Evolutionary conservation across 371 early-diverging fungal species (phyloP).

Genomic region (Circinella umbellata): DNA sequence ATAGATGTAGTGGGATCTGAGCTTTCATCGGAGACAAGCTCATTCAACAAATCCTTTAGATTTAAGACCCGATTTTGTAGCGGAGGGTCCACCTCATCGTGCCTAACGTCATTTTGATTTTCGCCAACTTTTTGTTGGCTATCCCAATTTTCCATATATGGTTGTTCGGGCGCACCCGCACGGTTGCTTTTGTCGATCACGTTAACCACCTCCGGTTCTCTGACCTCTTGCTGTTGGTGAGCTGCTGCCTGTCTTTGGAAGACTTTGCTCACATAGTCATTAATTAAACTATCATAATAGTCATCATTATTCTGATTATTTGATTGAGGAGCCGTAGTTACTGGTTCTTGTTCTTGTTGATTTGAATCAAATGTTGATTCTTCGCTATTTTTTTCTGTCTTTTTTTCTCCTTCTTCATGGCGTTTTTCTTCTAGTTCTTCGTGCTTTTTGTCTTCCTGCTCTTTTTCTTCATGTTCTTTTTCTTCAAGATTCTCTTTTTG

Average conservation of each 20-base stretch:
- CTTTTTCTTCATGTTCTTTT: conserved; percentile 13
- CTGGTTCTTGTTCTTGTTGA: too few relatives aligned
- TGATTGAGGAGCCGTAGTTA: neutral
- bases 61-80: conserved; percentile 17
- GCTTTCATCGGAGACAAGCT: conserved; percentile 16
- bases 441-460: too few relatives aligned
- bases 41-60: conserved; percentile 20
- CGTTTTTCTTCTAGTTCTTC: too few relatives aligned
- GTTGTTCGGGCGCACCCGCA: conserved; percentile 9
- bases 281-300: neutral
- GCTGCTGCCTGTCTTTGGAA: neutral
- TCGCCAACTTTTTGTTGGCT: neutral
- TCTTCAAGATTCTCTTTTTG: conserved; percentile 11
- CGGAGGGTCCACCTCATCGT: conserved; percentile 4
- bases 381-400: too few relatives aligned
- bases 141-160: neutral
- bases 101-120: neutral
- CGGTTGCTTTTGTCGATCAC: conserved; percentile 9
- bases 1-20: neutral
- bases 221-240: neutral
- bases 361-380: too few relatives aligned
- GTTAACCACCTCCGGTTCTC: conserved; percentile 1
- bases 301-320: neutral
- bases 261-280: neutral
- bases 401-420: too few relatives aligned